These are phyloP conservation scores for Globisporangium mamillatum DNA, from an alignment of 352 stramenopile genomes.

Conservation along the genomic window DNA sequence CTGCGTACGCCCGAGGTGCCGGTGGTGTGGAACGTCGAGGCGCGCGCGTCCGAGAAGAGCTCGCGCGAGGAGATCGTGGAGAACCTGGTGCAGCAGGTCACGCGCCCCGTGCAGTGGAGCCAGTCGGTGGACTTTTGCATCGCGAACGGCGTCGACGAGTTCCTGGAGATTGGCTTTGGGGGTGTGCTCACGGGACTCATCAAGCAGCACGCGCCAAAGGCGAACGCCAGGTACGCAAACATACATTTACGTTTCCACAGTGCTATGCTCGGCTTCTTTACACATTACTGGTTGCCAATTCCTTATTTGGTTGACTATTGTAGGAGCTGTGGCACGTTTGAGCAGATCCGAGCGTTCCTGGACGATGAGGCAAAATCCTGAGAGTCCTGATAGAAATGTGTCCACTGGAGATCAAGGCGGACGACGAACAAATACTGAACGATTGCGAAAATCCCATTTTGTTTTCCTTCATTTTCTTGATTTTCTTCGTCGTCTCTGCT, in stretches of 20 bases:
- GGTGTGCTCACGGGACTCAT: slow-evolving; percentile 75
- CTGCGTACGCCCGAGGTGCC: slow-evolving; percentile 44
- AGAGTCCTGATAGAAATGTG: neutral
- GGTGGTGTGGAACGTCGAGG: slow-evolving; percentile 83
- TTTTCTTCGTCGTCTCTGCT: neutral
- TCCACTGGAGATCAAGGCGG: neutral
- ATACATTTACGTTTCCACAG: neutral
- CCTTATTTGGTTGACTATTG: slow-evolving; percentile 8
- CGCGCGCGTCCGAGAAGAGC: slow-evolving; percentile 35
- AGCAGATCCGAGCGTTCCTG: slow-evolving; percentile 47
- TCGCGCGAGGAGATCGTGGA: slow-evolving; percentile 33
- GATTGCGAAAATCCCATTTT: slow-evolving; percentile 1
- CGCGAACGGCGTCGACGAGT: slow-evolving; percentile 36
- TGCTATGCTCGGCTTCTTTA: neutral
- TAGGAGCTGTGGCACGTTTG: slow-evolving; percentile 55
- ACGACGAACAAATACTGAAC: neutral
- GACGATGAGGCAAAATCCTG: slow-evolving; percentile 1
- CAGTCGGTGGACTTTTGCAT: slow-evolving; percentile 78
- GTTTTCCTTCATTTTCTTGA: slow-evolving; percentile 6
- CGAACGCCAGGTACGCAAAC: slow-evolving; percentile 23
- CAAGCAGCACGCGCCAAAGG: slow-evolving; percentile 53
- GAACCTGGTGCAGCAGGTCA: slow-evolving; percentile 58
- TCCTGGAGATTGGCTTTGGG: slow-evolving; percentile 72
- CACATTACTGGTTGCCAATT: neutral
- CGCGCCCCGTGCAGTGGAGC: slow-evolving; percentile 70